A percentile compares a stretch with the other conserved stretches of the same genome.
Evolutionary conservation across 306 rosid genomes (phyloP).

Genomic region (Ochetophila trinervis): DNA sequence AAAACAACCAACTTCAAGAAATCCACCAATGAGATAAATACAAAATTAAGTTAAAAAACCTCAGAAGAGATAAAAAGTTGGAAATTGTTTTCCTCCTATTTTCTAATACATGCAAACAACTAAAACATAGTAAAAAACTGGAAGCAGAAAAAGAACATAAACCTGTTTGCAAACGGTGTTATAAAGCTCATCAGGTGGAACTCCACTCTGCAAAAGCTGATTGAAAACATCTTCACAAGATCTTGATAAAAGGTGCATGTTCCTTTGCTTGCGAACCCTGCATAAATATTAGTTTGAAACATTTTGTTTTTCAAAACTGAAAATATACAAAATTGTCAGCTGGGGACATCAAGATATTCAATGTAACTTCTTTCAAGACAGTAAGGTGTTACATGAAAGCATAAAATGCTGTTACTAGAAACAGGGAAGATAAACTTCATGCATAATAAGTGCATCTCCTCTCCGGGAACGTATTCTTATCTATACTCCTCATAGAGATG

Average conservation of each 20-base stretch:
- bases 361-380: not conserved
- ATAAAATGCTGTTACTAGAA: constrained; percentile 1
- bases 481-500: no score
- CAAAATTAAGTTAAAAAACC: not conserved
- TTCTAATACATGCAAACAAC: constrained; percentile 12
- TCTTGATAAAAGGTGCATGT: constrained; percentile 49
- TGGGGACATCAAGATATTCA: not conserved
- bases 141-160: constrained; percentile 8
- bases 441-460: not conserved
- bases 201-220: constrained; percentile 78
- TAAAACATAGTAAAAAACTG: not conserved
- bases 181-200: constrained; percentile 71
- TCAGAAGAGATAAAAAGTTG: not conserved
- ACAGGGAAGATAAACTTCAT: not conserved
- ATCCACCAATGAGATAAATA: not conserved
- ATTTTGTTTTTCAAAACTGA: not conserved
- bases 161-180: constrained; percentile 91
- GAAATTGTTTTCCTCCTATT: not conserved
- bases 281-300: constrained; percentile 15
- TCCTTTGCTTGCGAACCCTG: constrained; percentile 81
- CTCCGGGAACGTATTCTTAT: not conserved
- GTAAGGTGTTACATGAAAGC: not conserved
- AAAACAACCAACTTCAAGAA: constrained; percentile 5
- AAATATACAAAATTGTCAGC: not conserved
- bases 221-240: constrained; percentile 83